Conservation (phyloP, 1,284 basidiomycete species). For the Pyrrhoderma lamaoense region DNA sequence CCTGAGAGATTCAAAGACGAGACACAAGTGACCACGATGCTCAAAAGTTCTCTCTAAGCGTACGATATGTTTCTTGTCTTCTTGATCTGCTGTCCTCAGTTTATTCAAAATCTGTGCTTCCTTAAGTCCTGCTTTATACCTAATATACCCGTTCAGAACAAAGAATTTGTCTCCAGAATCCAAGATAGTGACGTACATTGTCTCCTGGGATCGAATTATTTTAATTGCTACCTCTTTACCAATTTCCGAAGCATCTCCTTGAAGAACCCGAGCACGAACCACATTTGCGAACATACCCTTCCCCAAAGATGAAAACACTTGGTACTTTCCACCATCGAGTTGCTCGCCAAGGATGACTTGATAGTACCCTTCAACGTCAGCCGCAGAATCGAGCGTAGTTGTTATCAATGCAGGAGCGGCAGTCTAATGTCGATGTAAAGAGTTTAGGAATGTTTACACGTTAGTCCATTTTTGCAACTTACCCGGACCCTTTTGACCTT, state of each 20-base stretch:
- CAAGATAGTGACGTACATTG: constrained; percentile 65
- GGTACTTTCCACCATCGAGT: constrained; percentile 87
- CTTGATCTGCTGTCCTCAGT: constrained; percentile 82
- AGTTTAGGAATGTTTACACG: constrained; percentile 10
- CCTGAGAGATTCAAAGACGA: constrained; percentile 95
- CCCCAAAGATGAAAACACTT: constrained; percentile 90
- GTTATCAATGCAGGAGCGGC: constrained; percentile 58
- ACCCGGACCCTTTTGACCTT: constrained; percentile 51
- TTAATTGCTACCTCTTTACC: constrained; percentile 95
- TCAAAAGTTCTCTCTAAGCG: constrained; percentile 91
- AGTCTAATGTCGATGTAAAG: constrained; percentile 35
- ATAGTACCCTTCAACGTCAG: constrained; percentile 95
- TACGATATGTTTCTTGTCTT: constrained; percentile 95
- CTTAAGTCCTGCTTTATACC: constrained; percentile 93
- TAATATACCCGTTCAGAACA: no score
- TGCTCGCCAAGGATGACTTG: constrained; percentile 91
- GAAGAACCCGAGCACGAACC: constrained; percentile 81
- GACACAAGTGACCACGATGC: constrained; percentile 91
- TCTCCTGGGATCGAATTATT: constrained; percentile 92
- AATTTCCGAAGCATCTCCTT: constrained; percentile 54
- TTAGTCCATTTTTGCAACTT: constrained; percentile 24
- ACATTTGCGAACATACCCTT: constrained; percentile 99
- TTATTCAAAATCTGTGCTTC: constrained; percentile 87
- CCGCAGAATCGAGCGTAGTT: constrained; percentile 63
- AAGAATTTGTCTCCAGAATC: no score